phyloP scores from a whole-genome alignment of 2,329 filamentous ascomycete species.

The Knufia fluminis region DNA sequence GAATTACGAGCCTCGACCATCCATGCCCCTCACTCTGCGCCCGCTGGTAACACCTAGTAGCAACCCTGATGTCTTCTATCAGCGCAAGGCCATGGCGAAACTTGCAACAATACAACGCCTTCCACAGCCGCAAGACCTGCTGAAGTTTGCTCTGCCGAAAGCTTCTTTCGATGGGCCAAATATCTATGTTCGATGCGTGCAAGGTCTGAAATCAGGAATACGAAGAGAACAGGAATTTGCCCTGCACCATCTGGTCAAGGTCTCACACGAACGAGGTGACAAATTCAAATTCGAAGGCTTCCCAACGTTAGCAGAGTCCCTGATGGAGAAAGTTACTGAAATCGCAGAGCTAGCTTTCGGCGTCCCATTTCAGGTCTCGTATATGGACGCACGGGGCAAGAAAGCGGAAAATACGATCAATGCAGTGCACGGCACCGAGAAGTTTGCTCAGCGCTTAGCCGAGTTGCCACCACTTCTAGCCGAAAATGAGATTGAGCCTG shows the following conservation, averaged over 20 bases:
- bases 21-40: conserved; percentile 57
- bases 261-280: conserved; percentile 87
- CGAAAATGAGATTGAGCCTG: conserved; percentile 35
- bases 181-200: conserved; percentile 81
- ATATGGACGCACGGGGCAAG: conserved; percentile 50
- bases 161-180: conserved; percentile 66
- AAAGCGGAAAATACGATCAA: conserved; percentile 51
- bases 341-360: conserved; percentile 72
- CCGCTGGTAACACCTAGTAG: conserved; percentile 67
- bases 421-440: conserved; percentile 55
- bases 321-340: conserved; percentile 75
- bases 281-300: conserved; percentile 95
- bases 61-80: conserved; percentile 59
- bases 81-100: conserved; percentile 34
- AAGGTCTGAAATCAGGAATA: conserved; percentile 71
- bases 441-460: conserved; percentile 64
- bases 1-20: conserved; percentile 58
- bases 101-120: conserved; percentile 8
- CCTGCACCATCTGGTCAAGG: conserved; percentile 86
- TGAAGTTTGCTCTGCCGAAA: conserved; percentile 16
- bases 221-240: conserved; percentile 83
- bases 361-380: conserved; percentile 70
- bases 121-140: conserved; percentile 14
- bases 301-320: conserved; percentile 73
- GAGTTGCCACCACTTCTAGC: conserved; percentile 53